Evolutionary conservation across 768 basidiomycete genomes (phyloP), one percentile per base, ranked within the genome.

Genomic region (Trametes villosa): DNA sequence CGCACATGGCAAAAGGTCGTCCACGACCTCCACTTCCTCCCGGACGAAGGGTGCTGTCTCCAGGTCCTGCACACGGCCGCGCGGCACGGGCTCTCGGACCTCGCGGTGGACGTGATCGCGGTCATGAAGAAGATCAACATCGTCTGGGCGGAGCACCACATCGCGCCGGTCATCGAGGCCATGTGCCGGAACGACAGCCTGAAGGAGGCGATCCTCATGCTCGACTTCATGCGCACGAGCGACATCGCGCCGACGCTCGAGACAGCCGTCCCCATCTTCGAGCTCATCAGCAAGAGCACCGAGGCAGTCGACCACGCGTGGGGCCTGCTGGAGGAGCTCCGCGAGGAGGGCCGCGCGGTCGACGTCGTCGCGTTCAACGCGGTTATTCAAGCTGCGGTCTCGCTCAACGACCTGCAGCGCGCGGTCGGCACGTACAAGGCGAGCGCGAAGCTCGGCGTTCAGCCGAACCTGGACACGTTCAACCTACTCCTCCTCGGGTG

Each of bases 391-490:
- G 92, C 91, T 0, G 81, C 86, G 1, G 75, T 88, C 47, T 67
- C 72, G 24, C 74, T 86, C 3, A 80, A 80, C 15, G 92, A 94
- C 70, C 74, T 95, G 9, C 86, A 88, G 60, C 88, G 91, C 29
- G 91, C 89, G 0, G 73, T 95, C 33, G 88, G 87, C 4, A 83
- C 86, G n/a, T 93, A 92, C 78, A 85, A 86, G 61, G 81, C 82
- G 20, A 79, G 85, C 27, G 46, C 76, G 0, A 83, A 86, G 29
- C 83, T 90, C 49, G 77, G 74, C 22, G 75, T 87, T 64, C 70
- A 68, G 24, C 88, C 91, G 22, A 80, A 85, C 59, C 71, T 85
- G 46, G 80, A 83, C 31, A 89, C 88, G 0, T 94, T 83, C 78
- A 87, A 94, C 68, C 52, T 79, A 18, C 82, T 94, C 12, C 76